Conservation (phyloP, 2,329 filamentous ascomycete genomes). For the Madurella mycetomatis region DNA sequence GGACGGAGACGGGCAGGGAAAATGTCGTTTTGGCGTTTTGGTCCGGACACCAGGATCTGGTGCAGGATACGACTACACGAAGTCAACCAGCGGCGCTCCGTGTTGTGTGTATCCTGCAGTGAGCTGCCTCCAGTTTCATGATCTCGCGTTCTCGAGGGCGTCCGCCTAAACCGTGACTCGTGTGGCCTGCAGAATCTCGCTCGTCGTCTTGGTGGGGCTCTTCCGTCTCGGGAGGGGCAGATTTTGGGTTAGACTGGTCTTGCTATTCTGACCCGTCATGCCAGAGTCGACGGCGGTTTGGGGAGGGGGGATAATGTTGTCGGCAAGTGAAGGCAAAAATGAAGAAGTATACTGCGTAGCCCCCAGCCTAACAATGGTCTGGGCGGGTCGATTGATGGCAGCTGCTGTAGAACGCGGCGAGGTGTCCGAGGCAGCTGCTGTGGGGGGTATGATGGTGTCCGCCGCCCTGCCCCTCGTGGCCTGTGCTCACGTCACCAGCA, state of each 20-base stretch:
- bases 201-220: constrained; percentile 9
- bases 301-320: no score
- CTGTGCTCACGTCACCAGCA: no score
- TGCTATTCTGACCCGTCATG: neutral
- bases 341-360: no score
- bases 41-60: neutral
- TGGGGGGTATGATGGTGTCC: no score
- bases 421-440: no score
- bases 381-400: no score
- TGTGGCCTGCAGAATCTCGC: constrained; percentile 4
- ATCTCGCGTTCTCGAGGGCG: constrained; percentile 15
- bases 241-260: neutral
- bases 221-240: constrained; percentile 15
- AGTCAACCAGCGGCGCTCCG: constrained; percentile 18
- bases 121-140: constrained; percentile 19
- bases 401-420: no score
- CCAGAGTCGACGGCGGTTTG: neutral
- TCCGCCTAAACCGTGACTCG: neutral
- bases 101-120: constrained; percentile 13
- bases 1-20: neutral
- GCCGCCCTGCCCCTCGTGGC: no score
- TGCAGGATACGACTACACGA: constrained; percentile 1
- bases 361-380: no score
- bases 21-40: neutral
- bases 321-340: no score